Conservation (phyloP, 768 basidiomycete genomes). For the Coprinopsis cinerea region DNA sequence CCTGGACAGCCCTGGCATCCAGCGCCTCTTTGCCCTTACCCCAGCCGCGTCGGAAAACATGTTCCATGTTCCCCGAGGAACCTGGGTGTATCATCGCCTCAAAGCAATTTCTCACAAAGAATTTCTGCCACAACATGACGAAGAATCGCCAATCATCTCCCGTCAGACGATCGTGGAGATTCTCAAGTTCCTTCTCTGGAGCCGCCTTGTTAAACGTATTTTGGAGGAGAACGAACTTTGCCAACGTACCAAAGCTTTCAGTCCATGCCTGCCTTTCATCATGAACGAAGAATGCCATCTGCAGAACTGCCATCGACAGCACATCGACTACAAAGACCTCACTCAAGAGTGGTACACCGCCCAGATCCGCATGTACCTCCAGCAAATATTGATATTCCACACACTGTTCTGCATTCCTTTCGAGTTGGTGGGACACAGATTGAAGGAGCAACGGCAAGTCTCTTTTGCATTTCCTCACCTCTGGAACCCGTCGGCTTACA, state of each 20-base stretch:
- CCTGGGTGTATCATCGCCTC: background rate
- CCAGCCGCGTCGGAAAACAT: constrained; percentile 20
- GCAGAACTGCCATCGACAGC: constrained; percentile 14
- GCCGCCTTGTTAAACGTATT: constrained; percentile 10
- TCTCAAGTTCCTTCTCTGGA: background rate
- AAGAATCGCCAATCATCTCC: constrained; percentile 1
- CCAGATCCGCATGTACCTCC: constrained; percentile 17
- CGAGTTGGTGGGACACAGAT: constrained; percentile 17
- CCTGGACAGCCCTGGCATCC: constrained; percentile 20
- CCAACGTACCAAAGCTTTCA: constrained; percentile 11
- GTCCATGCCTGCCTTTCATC: constrained; percentile 15
- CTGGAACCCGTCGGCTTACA: constrained; percentile 19
- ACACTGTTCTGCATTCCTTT: constrained; percentile 3
- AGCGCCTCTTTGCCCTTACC: constrained; percentile 30
- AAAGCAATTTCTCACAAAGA: background rate
- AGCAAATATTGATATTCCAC: constrained; percentile 17
- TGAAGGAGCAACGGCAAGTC: constrained; percentile 10
- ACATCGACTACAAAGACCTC: constrained; percentile 9
- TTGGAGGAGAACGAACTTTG: constrained; percentile 11
- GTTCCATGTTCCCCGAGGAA: constrained; percentile 19
- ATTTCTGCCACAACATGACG: constrained; percentile 2
- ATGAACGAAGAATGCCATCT: constrained; percentile 15
- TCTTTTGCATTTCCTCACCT: constrained; percentile 12
- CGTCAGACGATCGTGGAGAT: background rate
- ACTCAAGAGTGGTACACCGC: constrained; percentile 15